phyloP scores from a whole-genome alignment of 495 filamentous ascomycete species.

The Aspergillus biplanus region DNA sequence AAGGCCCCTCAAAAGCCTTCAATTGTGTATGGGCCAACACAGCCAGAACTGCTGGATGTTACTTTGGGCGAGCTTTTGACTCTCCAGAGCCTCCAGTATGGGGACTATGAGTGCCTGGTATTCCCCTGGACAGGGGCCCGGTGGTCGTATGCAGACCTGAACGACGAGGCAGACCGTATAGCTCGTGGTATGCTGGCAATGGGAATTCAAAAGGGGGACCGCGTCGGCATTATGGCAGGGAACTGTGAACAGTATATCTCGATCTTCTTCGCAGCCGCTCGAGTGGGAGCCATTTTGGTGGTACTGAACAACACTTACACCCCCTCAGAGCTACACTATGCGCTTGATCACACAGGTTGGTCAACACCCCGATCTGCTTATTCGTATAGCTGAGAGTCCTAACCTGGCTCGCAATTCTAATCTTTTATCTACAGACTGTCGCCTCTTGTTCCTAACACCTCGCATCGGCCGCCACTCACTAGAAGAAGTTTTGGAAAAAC shows the following conservation, averaged over 20 bases:
- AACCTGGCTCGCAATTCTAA: slow-evolving; percentile 4
- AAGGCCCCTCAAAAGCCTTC: slow-evolving; percentile 41
- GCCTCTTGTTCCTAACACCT: slow-evolving; percentile 65
- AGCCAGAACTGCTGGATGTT: slow-evolving; percentile 61
- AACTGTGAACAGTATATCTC: slow-evolving; percentile 73
- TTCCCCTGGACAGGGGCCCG: slow-evolving; percentile 68
- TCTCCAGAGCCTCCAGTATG: slow-evolving; percentile 63
- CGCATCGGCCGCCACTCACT: slow-evolving; percentile 62
- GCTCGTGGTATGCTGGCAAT: slow-evolving; percentile 61
- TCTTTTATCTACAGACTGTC: slow-evolving; percentile 49
- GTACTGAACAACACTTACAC: slow-evolving; percentile 77
- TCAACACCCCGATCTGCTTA: slow-evolving; percentile 5
- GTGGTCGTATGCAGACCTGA: slow-evolving; percentile 68
- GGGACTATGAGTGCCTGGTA: slow-evolving; percentile 61
- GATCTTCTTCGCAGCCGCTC: slow-evolving; percentile 67
- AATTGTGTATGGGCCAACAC: slow-evolving; percentile 60
- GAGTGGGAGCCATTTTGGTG: slow-evolving; percentile 68
- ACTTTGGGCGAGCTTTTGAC: slow-evolving; percentile 65
- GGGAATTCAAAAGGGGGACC: slow-evolving; percentile 65
- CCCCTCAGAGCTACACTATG: slow-evolving; percentile 62
- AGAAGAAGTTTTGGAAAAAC: slow-evolving; percentile 51
- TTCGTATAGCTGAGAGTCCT: not conserved
- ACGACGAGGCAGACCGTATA: slow-evolving; percentile 60
- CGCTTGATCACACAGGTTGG: slow-evolving; percentile 65
- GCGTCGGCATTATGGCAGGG: slow-evolving; percentile 70